Evolutionary conservation across 306 rosid genomes (phyloP), one percentile per base, ranked within the genome.

Genomic region (Lathyrus tuberosus): DNA sequence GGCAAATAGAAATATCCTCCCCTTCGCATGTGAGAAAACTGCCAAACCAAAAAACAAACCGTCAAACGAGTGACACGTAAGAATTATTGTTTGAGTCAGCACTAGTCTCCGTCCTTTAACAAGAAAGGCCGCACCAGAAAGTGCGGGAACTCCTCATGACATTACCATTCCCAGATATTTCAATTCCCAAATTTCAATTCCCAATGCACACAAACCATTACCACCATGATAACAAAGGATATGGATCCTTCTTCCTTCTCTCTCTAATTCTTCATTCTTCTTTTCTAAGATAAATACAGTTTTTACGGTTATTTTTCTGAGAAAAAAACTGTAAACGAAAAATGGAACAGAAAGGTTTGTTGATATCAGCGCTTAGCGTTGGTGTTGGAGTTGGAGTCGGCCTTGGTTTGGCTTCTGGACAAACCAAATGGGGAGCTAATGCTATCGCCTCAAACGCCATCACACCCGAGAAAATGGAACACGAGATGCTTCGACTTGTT

Each of bases 301-400:
- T 69, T n/a, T 61, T 41, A 24, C 57, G 30, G 40, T 68, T 49
- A 24, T 20, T 7, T 40, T 30, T 41, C 3, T 54, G 5, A 10
- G 43, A 24, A 24, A 24, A 24, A 24, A 24, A 24, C 26, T 24
- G 26, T 24, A 24, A 24, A 1, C 26, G 26, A 64, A 26, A 31
- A 1, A 53, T 91, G 96, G 97, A 91, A 41, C 86, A 89, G 76
- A 91, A 76, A 54, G 68, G 80, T 5, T 5, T 80, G 15, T 42
- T 89, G 72, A 60, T 91, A 49, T 91, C 94, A 63, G 97, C 94
- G 49, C 58, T 91, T 78, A 37, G 94, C 2, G 87, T 89, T 0
- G 91, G 96, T 5, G 86, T 90, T 18, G 98, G 98, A 2, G 86
- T 90, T 28, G 98, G 98, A 3, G 92, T 93, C 8, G 98, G 98